A percentile compares a stretch with the other conserved stretches of the same genome.
These are phyloP conservation scores for Podaxis sp. DNA, from an alignment of 768 basidiomycete genomes.

Conservation along the genomic window DNA sequence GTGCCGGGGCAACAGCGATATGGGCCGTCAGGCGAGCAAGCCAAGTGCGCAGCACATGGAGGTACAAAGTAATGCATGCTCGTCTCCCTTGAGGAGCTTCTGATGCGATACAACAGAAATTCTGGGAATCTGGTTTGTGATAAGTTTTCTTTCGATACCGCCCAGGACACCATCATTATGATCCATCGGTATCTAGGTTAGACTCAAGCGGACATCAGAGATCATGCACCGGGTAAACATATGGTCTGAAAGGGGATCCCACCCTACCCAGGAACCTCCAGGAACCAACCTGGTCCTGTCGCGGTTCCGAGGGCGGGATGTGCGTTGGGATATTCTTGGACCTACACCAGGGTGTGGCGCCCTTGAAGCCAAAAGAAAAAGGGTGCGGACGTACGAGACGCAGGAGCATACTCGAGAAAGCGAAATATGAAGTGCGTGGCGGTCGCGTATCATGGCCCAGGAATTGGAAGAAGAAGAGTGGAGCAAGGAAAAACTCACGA, in stretches of 20 bases:
- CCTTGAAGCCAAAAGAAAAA: background rate
- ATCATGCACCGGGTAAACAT: constrained; percentile 4
- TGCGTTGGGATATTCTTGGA: background rate
- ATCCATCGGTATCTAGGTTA: background rate
- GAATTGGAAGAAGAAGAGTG: background rate
- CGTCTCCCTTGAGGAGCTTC: too few species aligned
- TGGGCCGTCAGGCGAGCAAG: too few species aligned
- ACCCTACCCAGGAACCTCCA: background rate
- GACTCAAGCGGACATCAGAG: background rate
- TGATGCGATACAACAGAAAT: too few species aligned
- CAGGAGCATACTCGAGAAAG: background rate
- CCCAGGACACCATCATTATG: background rate
- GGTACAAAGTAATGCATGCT: too few species aligned
- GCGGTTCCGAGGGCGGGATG: background rate
- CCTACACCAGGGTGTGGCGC: background rate
- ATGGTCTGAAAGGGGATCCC: background rate
- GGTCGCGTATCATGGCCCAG: background rate
- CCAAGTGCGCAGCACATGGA: too few species aligned
- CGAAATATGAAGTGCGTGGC: background rate
- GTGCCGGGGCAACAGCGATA: background rate
- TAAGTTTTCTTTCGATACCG: too few species aligned
- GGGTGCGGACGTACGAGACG: background rate
- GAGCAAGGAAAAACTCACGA: constrained; percentile 46
- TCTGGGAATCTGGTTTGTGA: too few species aligned
- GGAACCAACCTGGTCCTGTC: background rate